A percentile compares a stretch with the other conserved stretches of the same genome.
phyloP scores from a whole-genome alignment of 352 stramenopile species.

The Pythium scleroteichum region DNA sequence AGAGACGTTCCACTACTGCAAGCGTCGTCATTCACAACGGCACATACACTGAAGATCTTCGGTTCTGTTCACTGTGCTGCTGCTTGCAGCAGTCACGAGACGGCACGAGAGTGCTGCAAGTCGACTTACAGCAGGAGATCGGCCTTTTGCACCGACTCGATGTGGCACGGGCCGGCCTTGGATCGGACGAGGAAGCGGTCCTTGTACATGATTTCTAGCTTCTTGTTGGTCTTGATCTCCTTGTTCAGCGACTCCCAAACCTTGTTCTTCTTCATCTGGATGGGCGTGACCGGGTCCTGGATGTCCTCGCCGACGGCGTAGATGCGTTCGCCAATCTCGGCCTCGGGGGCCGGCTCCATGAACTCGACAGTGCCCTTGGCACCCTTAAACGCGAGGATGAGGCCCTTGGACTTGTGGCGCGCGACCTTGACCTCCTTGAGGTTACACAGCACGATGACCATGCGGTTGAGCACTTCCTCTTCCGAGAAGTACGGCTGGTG shows the following conservation, averaged over 20 bases:
- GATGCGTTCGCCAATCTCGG: constrained; percentile 69
- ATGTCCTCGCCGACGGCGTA: constrained; percentile 74
- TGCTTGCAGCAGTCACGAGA: background rate
- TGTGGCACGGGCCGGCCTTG: constrained; percentile 48
- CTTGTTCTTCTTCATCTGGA: constrained; percentile 89
- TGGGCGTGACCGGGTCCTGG: constrained; percentile 67
- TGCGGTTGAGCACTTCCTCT: constrained; percentile 67
- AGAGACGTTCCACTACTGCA: background rate
- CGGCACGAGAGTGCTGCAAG: background rate
- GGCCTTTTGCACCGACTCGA: constrained; percentile 66
- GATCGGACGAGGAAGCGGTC: constrained; percentile 62
- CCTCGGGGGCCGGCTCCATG: constrained; percentile 58
- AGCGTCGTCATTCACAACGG: background rate
- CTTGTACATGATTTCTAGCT: constrained; percentile 72
- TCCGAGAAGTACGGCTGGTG: constrained; percentile 77
- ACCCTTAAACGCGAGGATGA: constrained; percentile 57
- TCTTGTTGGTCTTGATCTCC: constrained; percentile 76
- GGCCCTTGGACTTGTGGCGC: constrained; percentile 58
- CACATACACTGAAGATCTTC: background rate
- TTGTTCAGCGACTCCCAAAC: constrained; percentile 76
- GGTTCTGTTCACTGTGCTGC: background rate
- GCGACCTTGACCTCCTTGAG: constrained; percentile 77
- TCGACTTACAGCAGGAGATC: constrained; percentile 18
- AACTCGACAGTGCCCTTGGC: constrained; percentile 63
- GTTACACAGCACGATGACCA: constrained; percentile 77